Evolutionary conservation across 176 grass and related monocot genomes (phyloP).

Genomic region (Bonia amplexicaulis): DNA sequence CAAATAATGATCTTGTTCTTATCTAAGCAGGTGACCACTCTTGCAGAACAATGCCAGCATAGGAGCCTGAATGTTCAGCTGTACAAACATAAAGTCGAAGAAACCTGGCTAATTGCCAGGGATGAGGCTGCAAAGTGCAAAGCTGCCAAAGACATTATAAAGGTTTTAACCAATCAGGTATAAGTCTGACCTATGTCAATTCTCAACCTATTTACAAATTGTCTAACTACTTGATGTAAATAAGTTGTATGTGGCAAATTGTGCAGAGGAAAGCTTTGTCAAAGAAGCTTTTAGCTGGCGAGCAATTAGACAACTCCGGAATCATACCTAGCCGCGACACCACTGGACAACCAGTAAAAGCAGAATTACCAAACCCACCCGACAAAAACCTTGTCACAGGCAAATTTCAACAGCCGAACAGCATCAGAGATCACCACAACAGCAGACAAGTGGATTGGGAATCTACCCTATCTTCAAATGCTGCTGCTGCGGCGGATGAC

Average conservation of each 20-base stretch:
- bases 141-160: slow-evolving; percentile 83
- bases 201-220: background rate
- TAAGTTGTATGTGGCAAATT: background rate
- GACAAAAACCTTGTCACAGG: slow-evolving; percentile 4
- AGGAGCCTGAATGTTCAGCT: slow-evolving; percentile 72
- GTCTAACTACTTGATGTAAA: background rate
- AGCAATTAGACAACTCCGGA: slow-evolving; percentile 10
- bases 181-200: background rate
- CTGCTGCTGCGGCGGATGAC: background rate
- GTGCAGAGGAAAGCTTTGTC: slow-evolving; percentile 62
- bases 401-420: slow-evolving; percentile 12
- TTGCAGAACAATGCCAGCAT: slow-evolving; percentile 67
- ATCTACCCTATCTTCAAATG: background rate
- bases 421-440: slow-evolving; percentile 12
- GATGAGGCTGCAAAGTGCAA: slow-evolving; percentile 87
- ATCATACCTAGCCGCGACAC: background rate
- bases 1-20: background rate
- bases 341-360: slow-evolving; percentile 15
- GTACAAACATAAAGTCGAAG: slow-evolving; percentile 79
- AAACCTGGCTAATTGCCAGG: slow-evolving; percentile 63
- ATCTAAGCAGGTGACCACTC: slow-evolving; percentile 53
- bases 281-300: slow-evolving; percentile 33
- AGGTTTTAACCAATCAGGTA: slow-evolving; percentile 87
- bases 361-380: slow-evolving; percentile 31
- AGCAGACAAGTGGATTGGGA: slow-evolving; percentile 5